Base-by-base conservation (phyloP, 202 grass and related monocot genomes). In the Hordeum pubiflorum region DNA sequence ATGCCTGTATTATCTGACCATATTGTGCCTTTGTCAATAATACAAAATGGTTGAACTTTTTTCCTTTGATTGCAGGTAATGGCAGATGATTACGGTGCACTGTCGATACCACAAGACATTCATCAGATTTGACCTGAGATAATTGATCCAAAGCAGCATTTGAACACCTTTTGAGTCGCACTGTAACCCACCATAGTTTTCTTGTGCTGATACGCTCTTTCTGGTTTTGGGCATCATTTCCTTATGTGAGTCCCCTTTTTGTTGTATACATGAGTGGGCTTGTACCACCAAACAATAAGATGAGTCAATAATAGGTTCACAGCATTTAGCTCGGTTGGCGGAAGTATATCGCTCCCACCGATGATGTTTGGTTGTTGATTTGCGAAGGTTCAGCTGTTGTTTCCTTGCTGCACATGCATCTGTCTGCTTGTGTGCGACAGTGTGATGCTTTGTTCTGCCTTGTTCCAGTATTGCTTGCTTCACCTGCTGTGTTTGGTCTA, bases 51-150 rank as follows among this genome's bases (percentile, higher is more conserved):
- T 24, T 85, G 59, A 87, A 56, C 58, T 66, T 58, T 66, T 58
- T 62, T 92, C 41, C 38, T 89, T 74, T 75, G 6, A 67, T 81
- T 38, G 54, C 85, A 97, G 95, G 90, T 91, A 23, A 78, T 86
- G 76, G 90, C 81, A 37, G 92, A 88, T 88, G 95, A 97, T 85
- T 86, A 74, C 22, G 77, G 73, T 48, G 86, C 83, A 7, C 75
- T 97, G 17, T 86, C 79, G 63, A 89, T 94, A 69, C 95, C 95
- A 7, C 86, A 94, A 40, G 79, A 86, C 34, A 85, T 79, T 18
- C 88, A 94, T 75, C 76, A 38, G 83, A 44, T 89, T 80, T 92
- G 41, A 97, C 62, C 23, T 12, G 12, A 60, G 52, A 60, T 6
- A n/a, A n/a, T 33, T 82, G 78, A 79, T 69, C 61, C 61, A 76